Conservation (phyloP, 306 rosid genomes). For the Acacia melanoxylon region DNA sequence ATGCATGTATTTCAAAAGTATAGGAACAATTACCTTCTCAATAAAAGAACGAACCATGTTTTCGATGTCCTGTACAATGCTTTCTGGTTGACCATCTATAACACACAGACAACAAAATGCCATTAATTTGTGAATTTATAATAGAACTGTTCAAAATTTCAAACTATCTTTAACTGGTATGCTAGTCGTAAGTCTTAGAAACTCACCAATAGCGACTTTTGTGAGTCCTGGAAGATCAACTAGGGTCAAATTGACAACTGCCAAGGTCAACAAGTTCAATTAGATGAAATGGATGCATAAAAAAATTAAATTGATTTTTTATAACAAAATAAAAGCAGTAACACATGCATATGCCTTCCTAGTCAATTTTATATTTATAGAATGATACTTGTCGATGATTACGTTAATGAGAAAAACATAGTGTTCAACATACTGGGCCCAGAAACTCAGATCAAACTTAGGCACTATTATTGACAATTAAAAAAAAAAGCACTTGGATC, state of each 20-base stretch:
- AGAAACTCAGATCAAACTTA: too few relatives aligned
- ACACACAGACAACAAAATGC: slow-evolving; percentile 21
- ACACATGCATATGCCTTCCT: neutral
- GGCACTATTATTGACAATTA: too few relatives aligned
- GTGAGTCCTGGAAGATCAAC: slow-evolving; percentile 99
- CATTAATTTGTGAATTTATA: slow-evolving; percentile 19
- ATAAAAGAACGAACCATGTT: slow-evolving; percentile 89
- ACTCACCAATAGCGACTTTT: slow-evolving; percentile 94
- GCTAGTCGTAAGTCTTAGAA: slow-evolving; percentile 22
- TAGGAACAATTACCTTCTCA: slow-evolving; percentile 68
- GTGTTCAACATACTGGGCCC: too few relatives aligned
- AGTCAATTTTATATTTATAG: too few relatives aligned
- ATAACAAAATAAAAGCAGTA: neutral
- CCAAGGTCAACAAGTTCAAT: slow-evolving; percentile 37
- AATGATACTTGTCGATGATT: too few relatives aligned
- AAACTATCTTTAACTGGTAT: slow-evolving; percentile 17
- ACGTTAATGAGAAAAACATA: too few relatives aligned
- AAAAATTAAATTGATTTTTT: neutral
- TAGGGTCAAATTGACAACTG: slow-evolving; percentile 98
- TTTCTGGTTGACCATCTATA: slow-evolving; percentile 91
- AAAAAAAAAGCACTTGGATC: too few relatives aligned
- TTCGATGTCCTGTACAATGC: slow-evolving; percentile 91
- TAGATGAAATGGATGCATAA: slow-evolving; percentile 28
- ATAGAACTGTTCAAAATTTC: slow-evolving; percentile 1
- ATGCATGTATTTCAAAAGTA: neutral